Evolutionary conservation across 2,329 filamentous ascomycete genomes (phyloP).

Genomic region (Curvularia hawaiiensis): DNA sequence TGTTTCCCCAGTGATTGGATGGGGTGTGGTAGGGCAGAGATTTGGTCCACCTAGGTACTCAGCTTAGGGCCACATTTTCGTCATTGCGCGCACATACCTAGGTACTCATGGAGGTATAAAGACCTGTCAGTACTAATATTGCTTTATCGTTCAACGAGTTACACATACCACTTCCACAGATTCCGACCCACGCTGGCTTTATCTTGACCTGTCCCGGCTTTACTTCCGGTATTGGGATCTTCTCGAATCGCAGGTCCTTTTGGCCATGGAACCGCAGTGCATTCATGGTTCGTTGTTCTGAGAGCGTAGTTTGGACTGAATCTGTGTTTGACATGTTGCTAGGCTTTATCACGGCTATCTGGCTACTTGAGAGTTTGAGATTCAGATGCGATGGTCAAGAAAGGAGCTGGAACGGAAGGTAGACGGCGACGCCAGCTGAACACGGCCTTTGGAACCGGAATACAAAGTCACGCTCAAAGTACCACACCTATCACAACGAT

Average conservation of each 20-base stretch:
- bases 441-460: not conserved
- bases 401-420: conserved; percentile 1
- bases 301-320: conserved; percentile 22
- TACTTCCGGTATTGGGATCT: conserved; percentile 49
- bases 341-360: not conserved
- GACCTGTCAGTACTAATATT: conserved; percentile 10
- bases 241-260: conserved; percentile 51
- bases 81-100: conserved; percentile 26
- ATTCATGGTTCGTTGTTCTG: conserved; percentile 46
- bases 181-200: conserved; percentile 50
- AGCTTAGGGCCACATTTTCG: conserved; percentile 4
- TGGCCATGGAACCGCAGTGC: conserved; percentile 55
- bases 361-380: not conserved
- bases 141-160: too few relatives aligned
- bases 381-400: conserved; percentile 1
- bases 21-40: conserved; percentile 57
- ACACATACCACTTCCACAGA: conserved; percentile 48
- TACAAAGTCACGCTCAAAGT: not conserved
- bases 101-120: conserved; percentile 55
- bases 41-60: conserved; percentile 49
- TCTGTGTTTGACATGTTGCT: conserved; percentile 12
- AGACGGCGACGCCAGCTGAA: not conserved
- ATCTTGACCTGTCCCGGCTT: conserved; percentile 52
- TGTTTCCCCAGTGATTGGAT: conserved; percentile 59
- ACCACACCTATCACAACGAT: conserved; percentile 5